Evolutionary conservation across 2,329 filamentous ascomycete genomes (phyloP).

Genomic region (Pestalotiopsis sp.): DNA sequence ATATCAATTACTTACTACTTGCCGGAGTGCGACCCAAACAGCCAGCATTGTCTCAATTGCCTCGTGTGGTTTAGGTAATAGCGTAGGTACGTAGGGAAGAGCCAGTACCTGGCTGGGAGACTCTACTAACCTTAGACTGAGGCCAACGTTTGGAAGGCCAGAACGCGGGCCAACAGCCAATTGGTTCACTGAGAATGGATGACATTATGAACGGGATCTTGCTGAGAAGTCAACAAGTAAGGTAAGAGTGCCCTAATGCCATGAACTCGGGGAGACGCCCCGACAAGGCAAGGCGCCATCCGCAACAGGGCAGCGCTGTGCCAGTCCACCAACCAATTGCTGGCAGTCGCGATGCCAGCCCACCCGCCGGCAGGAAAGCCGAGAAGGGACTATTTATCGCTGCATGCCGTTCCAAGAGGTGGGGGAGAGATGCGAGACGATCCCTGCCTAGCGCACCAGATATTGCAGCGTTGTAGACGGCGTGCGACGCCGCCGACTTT

Average conservation of each 20-base stretch:
- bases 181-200: background rate
- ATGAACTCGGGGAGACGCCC: constrained; percentile 1
- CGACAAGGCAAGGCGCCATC: constrained; percentile 2
- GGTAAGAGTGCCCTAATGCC: background rate
- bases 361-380: constrained; percentile 11
- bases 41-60: background rate
- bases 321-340: constrained; percentile 11
- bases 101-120: no score
- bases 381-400: constrained; percentile 8
- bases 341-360: background rate
- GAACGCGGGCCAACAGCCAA: background rate
- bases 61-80: background rate
- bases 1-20: background rate
- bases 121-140: no score
- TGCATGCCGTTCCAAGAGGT: background rate
- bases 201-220: background rate
- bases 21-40: background rate
- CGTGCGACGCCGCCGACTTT: background rate
- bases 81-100: background rate
- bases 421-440: constrained; percentile 2
- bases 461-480: background rate
- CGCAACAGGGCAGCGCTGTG: constrained; percentile 3
- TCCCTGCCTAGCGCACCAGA: background rate
- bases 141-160: background rate
- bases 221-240: background rate